Percentiles rank a stretch among this genome's conserved stretches.
These are phyloP conservation scores for Psilocybe tampanensis DNA, from an alignment of 768 basidiomycete genomes.

Conservation along the genomic window DNA sequence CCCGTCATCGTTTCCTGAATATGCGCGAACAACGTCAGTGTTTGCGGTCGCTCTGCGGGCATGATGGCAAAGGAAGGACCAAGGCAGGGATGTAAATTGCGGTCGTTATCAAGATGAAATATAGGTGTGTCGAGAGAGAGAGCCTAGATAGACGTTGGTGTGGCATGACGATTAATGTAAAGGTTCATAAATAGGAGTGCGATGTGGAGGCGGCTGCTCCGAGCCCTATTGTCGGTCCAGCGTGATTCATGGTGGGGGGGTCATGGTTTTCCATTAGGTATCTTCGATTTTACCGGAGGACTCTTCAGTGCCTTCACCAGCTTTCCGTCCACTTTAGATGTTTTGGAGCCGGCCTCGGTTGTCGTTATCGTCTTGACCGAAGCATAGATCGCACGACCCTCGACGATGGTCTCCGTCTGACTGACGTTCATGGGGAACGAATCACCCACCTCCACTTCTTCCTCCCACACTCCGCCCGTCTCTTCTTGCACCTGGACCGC, in stretches of 20 bases:
- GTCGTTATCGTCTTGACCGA: not conserved
- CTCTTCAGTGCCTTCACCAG: not conserved
- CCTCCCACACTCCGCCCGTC: constrained; percentile 25
- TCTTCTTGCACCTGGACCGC: constrained; percentile 12
- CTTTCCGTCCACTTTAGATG: not conserved
- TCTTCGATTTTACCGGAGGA: constrained; percentile 6
- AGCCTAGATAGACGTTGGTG: not conserved
- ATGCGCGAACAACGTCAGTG: not conserved
- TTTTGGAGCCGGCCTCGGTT: not conserved
- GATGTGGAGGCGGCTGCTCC: not conserved
- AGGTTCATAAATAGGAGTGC: not conserved
- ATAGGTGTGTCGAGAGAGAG: not conserved
- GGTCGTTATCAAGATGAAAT: not conserved
- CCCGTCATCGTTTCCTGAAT: no score
- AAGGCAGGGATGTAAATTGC: not conserved
- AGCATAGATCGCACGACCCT: constrained; percentile 13
- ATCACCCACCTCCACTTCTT: constrained; percentile 27
- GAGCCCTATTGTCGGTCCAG: not conserved
- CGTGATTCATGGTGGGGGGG: not conserved
- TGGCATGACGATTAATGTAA: not conserved
- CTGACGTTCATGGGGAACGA: constrained; percentile 26
- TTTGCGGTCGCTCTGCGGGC: not conserved
- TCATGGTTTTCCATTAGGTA: constrained; percentile 4
- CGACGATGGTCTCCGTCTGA: constrained; percentile 23
- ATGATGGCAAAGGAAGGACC: not conserved